phyloP scores from a whole-genome alignment of 805 yeast species.

The Alloascoidea hylecoeti region DNA sequence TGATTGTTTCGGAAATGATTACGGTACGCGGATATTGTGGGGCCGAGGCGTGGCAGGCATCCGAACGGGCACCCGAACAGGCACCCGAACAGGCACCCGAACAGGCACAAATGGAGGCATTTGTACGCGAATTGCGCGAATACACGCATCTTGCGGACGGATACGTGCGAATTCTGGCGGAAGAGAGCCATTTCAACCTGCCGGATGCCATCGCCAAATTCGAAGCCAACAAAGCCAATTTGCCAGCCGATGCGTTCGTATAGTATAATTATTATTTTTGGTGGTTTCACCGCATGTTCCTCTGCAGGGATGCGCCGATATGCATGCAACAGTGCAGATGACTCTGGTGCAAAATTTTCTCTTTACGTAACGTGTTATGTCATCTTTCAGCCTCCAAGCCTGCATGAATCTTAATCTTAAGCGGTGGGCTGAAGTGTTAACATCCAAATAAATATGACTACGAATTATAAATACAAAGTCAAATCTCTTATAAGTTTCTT shows the following conservation, averaged over 20 bases:
- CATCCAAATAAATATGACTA: too few relatives aligned
- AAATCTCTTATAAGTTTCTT: too few relatives aligned
- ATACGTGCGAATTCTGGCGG: conserved; percentile 69
- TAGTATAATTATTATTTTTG: conserved; percentile 8
- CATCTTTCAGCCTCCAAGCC: too few relatives aligned
- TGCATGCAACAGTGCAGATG: too few relatives aligned
- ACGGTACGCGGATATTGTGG: conserved; percentile 49
- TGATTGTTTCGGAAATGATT: conserved; percentile 81
- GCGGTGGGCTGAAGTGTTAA: too few relatives aligned
- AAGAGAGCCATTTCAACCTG: conserved; percentile 79
- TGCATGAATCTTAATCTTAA: too few relatives aligned
- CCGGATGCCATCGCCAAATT: conserved; percentile 58
- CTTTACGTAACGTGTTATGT: too few relatives aligned
- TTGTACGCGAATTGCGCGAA: conserved; percentile 9
- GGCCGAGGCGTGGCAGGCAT: conserved; percentile 36
- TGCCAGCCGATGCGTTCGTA: conserved; percentile 44
- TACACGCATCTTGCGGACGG: conserved; percentile 13
- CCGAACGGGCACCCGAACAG: conserved; percentile 7
- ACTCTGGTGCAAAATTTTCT: too few relatives aligned
- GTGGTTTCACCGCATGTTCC: too few relatives aligned
- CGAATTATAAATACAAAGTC: too few relatives aligned
- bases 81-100: conserved; percentile 5
- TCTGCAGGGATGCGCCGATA: too few relatives aligned
- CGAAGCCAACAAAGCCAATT: conserved; percentile 43
- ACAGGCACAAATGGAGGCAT: conserved; percentile 22